These are phyloP conservation scores for Albatrellus ellisii DNA, from an alignment of 768 basidiomycete genomes.

Conservation along the genomic window DNA sequence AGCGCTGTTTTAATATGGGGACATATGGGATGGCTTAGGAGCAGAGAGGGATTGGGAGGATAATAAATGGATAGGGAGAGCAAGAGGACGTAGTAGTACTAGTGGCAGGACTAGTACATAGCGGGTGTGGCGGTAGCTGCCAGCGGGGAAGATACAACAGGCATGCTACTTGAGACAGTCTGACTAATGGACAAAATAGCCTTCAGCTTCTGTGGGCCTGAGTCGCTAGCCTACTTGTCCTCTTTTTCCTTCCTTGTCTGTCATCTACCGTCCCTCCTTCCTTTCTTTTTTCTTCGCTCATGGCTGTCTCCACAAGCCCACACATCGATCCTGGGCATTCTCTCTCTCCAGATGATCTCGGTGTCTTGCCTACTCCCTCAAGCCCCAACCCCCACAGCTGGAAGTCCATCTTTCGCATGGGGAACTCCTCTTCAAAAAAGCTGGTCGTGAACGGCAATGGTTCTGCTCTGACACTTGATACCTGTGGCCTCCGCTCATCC, in stretches of 20 bases:
- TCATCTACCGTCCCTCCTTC: not conserved
- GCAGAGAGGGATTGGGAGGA: too few relatives aligned
- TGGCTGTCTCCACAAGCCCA: constrained; percentile 1
- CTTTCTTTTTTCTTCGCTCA: not conserved
- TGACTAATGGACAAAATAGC: too few relatives aligned
- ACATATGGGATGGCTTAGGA: too few relatives aligned
- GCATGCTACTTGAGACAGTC: too few relatives aligned
- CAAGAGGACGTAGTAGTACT: too few relatives aligned
- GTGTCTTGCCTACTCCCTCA: constrained; percentile 10
- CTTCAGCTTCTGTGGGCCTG: too few relatives aligned
- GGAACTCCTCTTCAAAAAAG: constrained; percentile 51
- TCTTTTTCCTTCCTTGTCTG: not conserved
- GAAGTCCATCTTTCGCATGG: constrained; percentile 68
- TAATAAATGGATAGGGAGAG: too few relatives aligned
- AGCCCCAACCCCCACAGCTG: constrained; percentile 26
- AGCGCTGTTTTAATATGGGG: too few relatives aligned
- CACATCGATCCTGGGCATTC: constrained; percentile 9
- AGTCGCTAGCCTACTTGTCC: not conserved
- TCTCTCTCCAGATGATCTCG: constrained; percentile 9
- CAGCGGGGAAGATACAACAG: too few relatives aligned
- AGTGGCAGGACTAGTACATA: too few relatives aligned
- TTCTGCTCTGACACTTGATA: constrained; percentile 42
- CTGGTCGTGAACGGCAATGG: constrained; percentile 22
- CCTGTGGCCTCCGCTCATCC: constrained; percentile 20
- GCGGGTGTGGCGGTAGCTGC: too few relatives aligned